Evolutionary conservation across 495 filamentous ascomycete genomes (phyloP), one percentile per base, ranked within the genome.

Genomic region (Podospora didyma): DNA sequence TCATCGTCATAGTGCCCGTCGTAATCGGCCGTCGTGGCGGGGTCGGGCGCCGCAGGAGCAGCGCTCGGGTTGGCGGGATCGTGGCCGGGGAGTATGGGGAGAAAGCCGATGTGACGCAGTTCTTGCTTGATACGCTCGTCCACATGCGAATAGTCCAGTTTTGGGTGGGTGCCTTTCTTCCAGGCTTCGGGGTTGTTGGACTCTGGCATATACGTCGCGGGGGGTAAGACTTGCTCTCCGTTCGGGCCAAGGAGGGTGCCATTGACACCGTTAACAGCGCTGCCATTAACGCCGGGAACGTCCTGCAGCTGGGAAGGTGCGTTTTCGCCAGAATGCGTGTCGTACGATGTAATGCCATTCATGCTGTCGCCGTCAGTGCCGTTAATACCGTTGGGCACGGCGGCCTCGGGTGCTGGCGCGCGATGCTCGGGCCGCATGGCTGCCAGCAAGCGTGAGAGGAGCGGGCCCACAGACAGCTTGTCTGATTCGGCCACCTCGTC

Each of bases 1-100:
- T 97, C 95, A 69, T 99, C 95, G 70, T 99, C 94, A 62, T 85
- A 88, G 73, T 95, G 88, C 4, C 85, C 88, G 67, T 94, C 89
- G 68, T 90, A 97, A 60, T 96, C 89, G 31, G 80, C 70, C 7
- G 66, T 51, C 7, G 66, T 54, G 17, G 63, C 58, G 1, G 65
- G 58, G 61, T 69, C 69, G 68, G 68, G 53, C 14, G 61, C 64
- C 6, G 54, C 54, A 0, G 55, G 45, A 14, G 90, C 62, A 88
- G 26, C 26, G 26, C 82, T 46, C 39, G 53, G 34, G n/a, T 73
- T 57, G 16, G 65, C 56, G 1, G 61, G 45, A 42, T 74, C 73
- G 24, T 73, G 68, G 69, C 84, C 75, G 11, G 70, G 72, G 17
- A 88, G 87, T 7, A 84, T 76, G 1, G 88, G 81, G 20, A 97